Conservation (phyloP, 306 rosid genomes). For the cucumber (Cucumis sativus) region DNA sequence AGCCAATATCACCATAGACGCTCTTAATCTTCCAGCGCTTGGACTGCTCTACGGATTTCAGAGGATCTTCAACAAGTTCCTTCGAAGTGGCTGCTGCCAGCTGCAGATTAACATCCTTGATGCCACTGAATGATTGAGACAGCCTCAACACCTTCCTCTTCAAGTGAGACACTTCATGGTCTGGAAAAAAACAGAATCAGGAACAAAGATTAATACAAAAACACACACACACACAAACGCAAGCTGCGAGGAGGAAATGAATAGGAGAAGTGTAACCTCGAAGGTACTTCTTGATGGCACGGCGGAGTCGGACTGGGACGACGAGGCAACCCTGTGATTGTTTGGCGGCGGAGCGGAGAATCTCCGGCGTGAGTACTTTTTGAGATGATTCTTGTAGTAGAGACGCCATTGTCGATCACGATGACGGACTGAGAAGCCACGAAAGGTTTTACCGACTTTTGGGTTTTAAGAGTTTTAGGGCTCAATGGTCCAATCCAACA, state of each 20-base stretch:
- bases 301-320: constrained; percentile 76
- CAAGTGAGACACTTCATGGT: constrained; percentile 73
- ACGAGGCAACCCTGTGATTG: constrained; percentile 64
- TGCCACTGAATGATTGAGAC: constrained; percentile 55
- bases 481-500: not conserved
- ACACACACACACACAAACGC: too few relatives aligned
- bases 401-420: constrained; percentile 39
- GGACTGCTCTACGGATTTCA: constrained; percentile 49
- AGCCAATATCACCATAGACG: constrained; percentile 82
- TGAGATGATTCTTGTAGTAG: constrained; percentile 51
- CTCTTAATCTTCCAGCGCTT: constrained; percentile 88
- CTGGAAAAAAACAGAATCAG: constrained; percentile 18
- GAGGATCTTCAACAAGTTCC: constrained; percentile 76
- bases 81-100: constrained; percentile 39
- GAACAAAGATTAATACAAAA: not conserved
- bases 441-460: not conserved
- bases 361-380: constrained; percentile 50
- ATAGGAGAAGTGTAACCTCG: constrained; percentile 33
- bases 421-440: not conserved
- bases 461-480: not conserved
- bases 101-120: constrained; percentile 62
- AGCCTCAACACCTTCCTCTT: constrained; percentile 71
- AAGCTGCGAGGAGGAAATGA: not conserved
- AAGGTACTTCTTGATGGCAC: constrained; percentile 72
- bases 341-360: constrained; percentile 65